Percentiles rank a stretch among this genome's conserved stretches.
These are phyloP conservation scores for Pseudocercospora pini-densiflorae DNA, from an alignment of 2,329 filamentous ascomycete species.

Conservation along the genomic window DNA sequence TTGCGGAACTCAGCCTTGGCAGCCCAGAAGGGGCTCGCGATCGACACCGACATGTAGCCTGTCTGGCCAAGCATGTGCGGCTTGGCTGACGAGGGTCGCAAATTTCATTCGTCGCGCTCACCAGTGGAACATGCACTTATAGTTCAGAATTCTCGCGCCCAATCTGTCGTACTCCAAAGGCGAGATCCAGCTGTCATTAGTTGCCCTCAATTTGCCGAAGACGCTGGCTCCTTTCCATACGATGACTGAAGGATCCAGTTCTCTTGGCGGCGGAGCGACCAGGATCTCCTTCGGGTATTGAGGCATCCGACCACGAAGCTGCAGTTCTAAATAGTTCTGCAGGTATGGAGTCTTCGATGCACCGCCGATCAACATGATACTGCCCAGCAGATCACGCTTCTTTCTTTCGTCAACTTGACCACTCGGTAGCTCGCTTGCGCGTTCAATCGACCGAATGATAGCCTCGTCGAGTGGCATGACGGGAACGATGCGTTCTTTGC, in stretches of 20 bases:
- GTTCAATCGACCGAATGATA: constrained; percentile 85
- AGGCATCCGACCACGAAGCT: constrained; percentile 68
- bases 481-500: constrained; percentile 81
- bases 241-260: constrained; percentile 97
- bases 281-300: constrained; percentile 69
- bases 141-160: constrained; percentile 79
- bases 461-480: constrained; percentile 84
- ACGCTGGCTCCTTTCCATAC: constrained; percentile 98
- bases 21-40: constrained; percentile 1
- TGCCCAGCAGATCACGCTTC: constrained; percentile 83
- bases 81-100: neutral
- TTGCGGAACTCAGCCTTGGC: constrained; percentile 4
- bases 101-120: constrained; percentile 33
- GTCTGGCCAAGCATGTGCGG: neutral
- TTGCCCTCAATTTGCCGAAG: constrained; percentile 82
- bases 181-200: constrained; percentile 95
- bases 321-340: constrained; percentile 80
- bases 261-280: constrained; percentile 74
- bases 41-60: neutral
- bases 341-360: constrained; percentile 82
- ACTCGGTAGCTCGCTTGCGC: constrained; percentile 63
- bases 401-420: constrained; percentile 85
- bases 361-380: constrained; percentile 89
- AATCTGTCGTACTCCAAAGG: constrained; percentile 85
- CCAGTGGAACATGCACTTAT: constrained; percentile 73